Evolutionary conservation across 306 rosid genomes (phyloP).

Genomic region (Cicer chorassanicum): DNA sequence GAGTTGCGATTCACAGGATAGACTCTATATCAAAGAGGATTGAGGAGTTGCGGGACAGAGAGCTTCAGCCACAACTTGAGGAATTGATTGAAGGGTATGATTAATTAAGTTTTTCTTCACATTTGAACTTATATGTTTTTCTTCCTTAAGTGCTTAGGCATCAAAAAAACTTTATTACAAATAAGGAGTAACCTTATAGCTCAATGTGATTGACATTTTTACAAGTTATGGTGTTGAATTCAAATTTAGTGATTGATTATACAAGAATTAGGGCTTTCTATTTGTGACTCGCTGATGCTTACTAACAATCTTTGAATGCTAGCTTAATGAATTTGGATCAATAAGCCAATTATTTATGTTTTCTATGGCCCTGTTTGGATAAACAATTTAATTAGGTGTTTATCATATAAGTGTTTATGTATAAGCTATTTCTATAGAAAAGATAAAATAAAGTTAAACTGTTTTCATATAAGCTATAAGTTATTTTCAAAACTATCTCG

Average conservation of each 20-base stretch:
- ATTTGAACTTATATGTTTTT: constrained; percentile 21
- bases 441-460: too few species aligned
- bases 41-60: constrained; percentile 88
- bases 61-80: constrained; percentile 96
- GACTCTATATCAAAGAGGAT: constrained; percentile 92
- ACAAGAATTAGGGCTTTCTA: constrained; percentile 1
- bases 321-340: constrained; percentile 28
- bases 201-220: background rate
- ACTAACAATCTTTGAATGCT: constrained; percentile 14
- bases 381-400: too few species aligned
- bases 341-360: constrained; percentile 5
- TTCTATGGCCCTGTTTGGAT: too few species aligned
- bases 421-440: too few species aligned
- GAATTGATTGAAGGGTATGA: constrained; percentile 90
- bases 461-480: too few species aligned
- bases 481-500: too few species aligned
- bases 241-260: constrained; percentile 21
- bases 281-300: background rate
- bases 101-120: background rate
- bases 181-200: too few species aligned
- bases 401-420: too few species aligned
- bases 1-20: constrained; percentile 82
- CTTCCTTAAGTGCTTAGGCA: too few species aligned
- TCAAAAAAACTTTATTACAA: too few species aligned
- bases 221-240: constrained; percentile 5